Conservation (phyloP, 257 asterid genomes). For the Lycium ferocissimum region DNA sequence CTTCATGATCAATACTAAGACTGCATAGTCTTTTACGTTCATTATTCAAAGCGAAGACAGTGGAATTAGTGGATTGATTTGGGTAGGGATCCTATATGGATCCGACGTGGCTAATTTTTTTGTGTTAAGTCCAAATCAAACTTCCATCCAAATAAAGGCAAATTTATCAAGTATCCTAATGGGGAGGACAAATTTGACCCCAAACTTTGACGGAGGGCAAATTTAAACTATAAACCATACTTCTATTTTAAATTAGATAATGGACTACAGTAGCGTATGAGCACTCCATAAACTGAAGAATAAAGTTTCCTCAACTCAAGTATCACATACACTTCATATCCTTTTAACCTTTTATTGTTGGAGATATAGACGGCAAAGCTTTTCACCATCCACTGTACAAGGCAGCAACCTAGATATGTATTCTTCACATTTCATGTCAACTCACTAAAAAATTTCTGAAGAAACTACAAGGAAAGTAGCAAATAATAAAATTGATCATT, state of each 20-base stretch:
- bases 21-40: too few species aligned
- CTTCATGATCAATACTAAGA: too few species aligned
- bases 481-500: constrained; percentile 35
- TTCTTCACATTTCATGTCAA: constrained; percentile 40
- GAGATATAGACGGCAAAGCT: constrained; percentile 43
- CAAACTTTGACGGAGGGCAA: too few species aligned
- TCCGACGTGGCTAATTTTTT: too few species aligned
- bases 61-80: too few species aligned
- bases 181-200: too few species aligned
- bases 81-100: too few species aligned
- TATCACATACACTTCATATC: constrained; percentile 22
- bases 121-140: too few species aligned
- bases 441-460: constrained; percentile 36
- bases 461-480: constrained; percentile 19
- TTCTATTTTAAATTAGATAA: not conserved
- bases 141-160: too few species aligned
- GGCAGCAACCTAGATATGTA: constrained; percentile 41
- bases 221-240: too few species aligned
- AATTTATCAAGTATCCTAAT: too few species aligned
- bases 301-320: not conserved
- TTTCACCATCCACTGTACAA: constrained; percentile 51
- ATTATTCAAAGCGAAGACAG: too few species aligned
- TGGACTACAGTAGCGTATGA: not conserved
- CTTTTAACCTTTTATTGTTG: constrained; percentile 39
- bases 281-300: constrained; percentile 9